These are phyloP conservation scores for Coniochaeta sp. DNA, from an alignment of 2,329 filamentous ascomycete species.

Conservation along the genomic window DNA sequence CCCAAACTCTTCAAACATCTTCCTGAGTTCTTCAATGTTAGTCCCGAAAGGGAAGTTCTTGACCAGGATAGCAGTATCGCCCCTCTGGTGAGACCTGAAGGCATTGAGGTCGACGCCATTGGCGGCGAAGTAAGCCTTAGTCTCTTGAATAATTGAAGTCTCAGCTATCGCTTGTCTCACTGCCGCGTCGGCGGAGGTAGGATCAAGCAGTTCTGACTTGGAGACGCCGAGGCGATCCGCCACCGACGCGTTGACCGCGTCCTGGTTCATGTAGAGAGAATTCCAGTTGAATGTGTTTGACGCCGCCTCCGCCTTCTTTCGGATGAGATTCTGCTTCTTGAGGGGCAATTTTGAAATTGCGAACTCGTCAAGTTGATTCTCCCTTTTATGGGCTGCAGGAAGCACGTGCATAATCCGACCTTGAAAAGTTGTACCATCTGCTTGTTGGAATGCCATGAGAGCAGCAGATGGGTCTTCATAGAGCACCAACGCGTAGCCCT, in stretches of 20 bases:
- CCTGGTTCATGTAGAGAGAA: slow-evolving; percentile 97
- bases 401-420: slow-evolving; percentile 87
- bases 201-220: slow-evolving; percentile 88
- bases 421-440: slow-evolving; percentile 85
- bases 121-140: slow-evolving; percentile 79
- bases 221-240: slow-evolving; percentile 80
- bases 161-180: slow-evolving; percentile 97
- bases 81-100: slow-evolving; percentile 78
- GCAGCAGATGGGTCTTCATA: slow-evolving; percentile 68
- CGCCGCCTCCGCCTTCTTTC: slow-evolving; percentile 72
- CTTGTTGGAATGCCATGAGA: slow-evolving; percentile 66
- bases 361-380: slow-evolving; percentile 78
- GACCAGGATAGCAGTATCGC: slow-evolving; percentile 80
- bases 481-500: slow-evolving; percentile 85
- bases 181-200: slow-evolving; percentile 88
- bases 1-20: slow-evolving; percentile 79
- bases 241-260: slow-evolving; percentile 87
- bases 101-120: slow-evolving; percentile 89
- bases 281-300: slow-evolving; percentile 92
- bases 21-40: slow-evolving; percentile 67
- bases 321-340: slow-evolving; percentile 89
- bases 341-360: slow-evolving; percentile 84
- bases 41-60: slow-evolving; percentile 93
- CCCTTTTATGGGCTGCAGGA: slow-evolving; percentile 74
- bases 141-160: slow-evolving; percentile 93